These are phyloP conservation scores for Coniochaeta sp. DNA, from an alignment of 2,329 filamentous ascomycete genomes.

Conservation along the genomic window DNA sequence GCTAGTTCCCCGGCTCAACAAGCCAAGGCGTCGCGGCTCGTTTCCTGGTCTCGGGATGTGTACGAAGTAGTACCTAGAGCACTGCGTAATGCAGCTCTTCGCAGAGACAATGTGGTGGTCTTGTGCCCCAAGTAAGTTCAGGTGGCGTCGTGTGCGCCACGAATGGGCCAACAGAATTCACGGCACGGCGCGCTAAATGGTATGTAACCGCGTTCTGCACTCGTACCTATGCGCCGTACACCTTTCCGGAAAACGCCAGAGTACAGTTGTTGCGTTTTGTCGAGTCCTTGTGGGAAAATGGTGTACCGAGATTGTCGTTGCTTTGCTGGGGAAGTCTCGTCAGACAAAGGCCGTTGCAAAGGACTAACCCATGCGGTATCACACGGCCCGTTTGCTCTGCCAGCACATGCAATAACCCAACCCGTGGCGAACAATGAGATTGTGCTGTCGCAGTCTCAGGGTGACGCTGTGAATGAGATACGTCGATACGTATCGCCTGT, in stretches of 20 bases:
- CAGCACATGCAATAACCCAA: too few relatives aligned
- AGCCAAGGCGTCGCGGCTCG: background rate
- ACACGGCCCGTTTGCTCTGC: background rate
- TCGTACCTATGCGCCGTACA: background rate
- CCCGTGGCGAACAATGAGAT: too few relatives aligned
- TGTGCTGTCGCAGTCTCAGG: background rate
- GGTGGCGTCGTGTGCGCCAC: background rate
- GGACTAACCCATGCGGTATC: background rate
- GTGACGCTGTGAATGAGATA: background rate
- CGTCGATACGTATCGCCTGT: background rate
- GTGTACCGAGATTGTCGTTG: background rate
- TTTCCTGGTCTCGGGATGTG: background rate
- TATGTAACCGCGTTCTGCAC: background rate
- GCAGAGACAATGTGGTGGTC: background rate
- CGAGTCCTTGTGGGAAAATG: background rate
- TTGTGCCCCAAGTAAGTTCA: background rate
- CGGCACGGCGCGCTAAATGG: background rate
- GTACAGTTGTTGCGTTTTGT: background rate
- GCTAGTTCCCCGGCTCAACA: background rate
- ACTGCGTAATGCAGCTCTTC: background rate
- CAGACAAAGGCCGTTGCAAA: background rate
- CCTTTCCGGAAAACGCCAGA: background rate
- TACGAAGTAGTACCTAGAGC: too few relatives aligned
- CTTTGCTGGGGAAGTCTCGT: background rate
- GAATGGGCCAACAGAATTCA: background rate